A percentile compares a stretch with the other conserved stretches of the same genome.
Conservation (phyloP, 805 yeast genomes). For the Saccharomycopsis sp. region DNA sequence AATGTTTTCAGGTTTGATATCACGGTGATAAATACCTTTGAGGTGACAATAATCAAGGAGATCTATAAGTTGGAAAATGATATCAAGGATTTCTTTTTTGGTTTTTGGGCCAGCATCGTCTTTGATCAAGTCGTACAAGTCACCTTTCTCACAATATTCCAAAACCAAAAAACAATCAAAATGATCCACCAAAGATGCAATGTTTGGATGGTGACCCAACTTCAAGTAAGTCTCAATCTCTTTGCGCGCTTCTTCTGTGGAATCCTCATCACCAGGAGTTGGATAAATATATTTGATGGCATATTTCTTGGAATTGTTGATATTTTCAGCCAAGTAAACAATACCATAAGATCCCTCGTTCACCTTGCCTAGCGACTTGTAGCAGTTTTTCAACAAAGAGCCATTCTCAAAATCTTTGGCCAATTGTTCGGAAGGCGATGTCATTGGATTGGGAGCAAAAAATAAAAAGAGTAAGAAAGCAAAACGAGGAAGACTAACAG, state of each 20-base stretch:
- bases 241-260: slow-evolving; percentile 26
- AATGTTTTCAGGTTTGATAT: slow-evolving; percentile 81
- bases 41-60: slow-evolving; percentile 84
- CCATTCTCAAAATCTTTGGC: slow-evolving; percentile 35
- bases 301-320: slow-evolving; percentile 42
- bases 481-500: too few species aligned
- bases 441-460: too few species aligned
- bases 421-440: too few species aligned
- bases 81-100: slow-evolving; percentile 76
- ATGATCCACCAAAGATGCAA: slow-evolving; percentile 66
- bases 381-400: slow-evolving; percentile 49
- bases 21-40: slow-evolving; percentile 84
- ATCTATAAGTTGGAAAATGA: slow-evolving; percentile 72
- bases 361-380: slow-evolving; percentile 60
- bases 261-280: slow-evolving; percentile 33
- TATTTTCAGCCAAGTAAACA: slow-evolving; percentile 79
- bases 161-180: slow-evolving; percentile 73
- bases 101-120: slow-evolving; percentile 72
- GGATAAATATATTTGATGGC: slow-evolving; percentile 83
- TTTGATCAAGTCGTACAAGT: slow-evolving; percentile 61
- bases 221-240: slow-evolving; percentile 68
- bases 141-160: slow-evolving; percentile 82
- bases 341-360: slow-evolving; percentile 93
- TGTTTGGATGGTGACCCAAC: slow-evolving; percentile 67
- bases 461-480: too few species aligned